Evolutionary conservation across 2,329 filamentous ascomycete genomes (phyloP), one percentile per base, ranked within the genome.

Genomic region (Aspergillus neoniger): DNA sequence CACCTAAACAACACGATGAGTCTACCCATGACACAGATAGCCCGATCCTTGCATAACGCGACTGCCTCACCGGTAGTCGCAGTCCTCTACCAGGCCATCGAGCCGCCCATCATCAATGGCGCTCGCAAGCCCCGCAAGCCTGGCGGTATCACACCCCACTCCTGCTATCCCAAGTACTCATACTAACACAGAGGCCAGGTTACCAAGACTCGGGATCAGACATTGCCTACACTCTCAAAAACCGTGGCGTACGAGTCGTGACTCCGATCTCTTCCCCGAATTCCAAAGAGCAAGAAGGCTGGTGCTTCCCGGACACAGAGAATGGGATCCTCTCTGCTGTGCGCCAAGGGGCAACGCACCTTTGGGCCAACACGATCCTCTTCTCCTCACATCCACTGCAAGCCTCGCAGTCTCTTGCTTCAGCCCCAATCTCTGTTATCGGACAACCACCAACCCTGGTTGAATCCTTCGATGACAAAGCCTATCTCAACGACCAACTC

Each of bases 321-420:
- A 70, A 70, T 3, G 79, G 79, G 1, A 78, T 81, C n/a, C 48
- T 76, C 0, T 59, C 68, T 4, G 81, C 80, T 0, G 54, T 82
- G 1, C 55, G 74, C 2, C 67, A 68, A 39, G 79, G 79, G 0
- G 77, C 78, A 0, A 83, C 77, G 1, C 76, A 80, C 63, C 67
- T 83, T 3, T 83, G 81, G 80, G 80, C 80, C 1, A 84, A 84
- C 62, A 84, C 81, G 0, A 79, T 83, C 43, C 67, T 83, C 1
- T 84, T 83, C 63, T 73, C 75, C 0, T 73, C 74, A 0, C 81
- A 84, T 66, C 81, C 82, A 1, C 70, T 84, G 0, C 81, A 85
- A 59, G 73, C 62, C 0, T 82, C 80, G 0, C 17, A 65, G 1
- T 62, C 57, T 2, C 65, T 83, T 6, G 64, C 67, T 1, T 48